Percentiles rank a stretch among this genome's conserved stretches.
Evolutionary conservation across 306 rosid species (phyloP).

Genomic region (Nissolia schottii): DNA sequence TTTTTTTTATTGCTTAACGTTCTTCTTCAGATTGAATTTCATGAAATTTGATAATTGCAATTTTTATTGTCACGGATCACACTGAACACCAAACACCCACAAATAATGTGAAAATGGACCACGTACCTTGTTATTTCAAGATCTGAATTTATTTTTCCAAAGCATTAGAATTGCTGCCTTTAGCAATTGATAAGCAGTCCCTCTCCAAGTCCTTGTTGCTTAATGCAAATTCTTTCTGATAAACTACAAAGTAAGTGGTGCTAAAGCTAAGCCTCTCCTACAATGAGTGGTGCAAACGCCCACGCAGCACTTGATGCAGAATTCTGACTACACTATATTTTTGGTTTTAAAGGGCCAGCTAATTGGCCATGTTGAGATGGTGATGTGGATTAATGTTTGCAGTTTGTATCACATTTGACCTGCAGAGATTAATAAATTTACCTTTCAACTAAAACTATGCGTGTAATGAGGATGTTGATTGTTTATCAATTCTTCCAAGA

Average conservation of each 20-base stretch:
- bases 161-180: neutral
- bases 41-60: neutral
- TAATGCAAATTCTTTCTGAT: neutral
- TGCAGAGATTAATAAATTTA: neutral
- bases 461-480: neutral
- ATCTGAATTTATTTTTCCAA: neutral
- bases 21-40: neutral
- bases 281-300: constrained; percentile 2
- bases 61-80: neutral
- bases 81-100: neutral
- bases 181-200: neutral
- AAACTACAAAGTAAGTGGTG: neutral
- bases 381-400: neutral
- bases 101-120: constrained; percentile 1
- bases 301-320: neutral
- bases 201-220: neutral
- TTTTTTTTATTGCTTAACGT: neutral
- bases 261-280: neutral
- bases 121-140: neutral
- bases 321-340: constrained; percentile 2
- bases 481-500: neutral
- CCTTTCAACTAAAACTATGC: neutral
- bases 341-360: neutral
- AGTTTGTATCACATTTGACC: constrained; percentile 11
- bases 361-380: neutral